Percentiles rank a stretch among this genome's conserved stretches.
phyloP scores from a whole-genome alignment of 176 grass and related monocot genomes.

The Secale cereale region DNA sequence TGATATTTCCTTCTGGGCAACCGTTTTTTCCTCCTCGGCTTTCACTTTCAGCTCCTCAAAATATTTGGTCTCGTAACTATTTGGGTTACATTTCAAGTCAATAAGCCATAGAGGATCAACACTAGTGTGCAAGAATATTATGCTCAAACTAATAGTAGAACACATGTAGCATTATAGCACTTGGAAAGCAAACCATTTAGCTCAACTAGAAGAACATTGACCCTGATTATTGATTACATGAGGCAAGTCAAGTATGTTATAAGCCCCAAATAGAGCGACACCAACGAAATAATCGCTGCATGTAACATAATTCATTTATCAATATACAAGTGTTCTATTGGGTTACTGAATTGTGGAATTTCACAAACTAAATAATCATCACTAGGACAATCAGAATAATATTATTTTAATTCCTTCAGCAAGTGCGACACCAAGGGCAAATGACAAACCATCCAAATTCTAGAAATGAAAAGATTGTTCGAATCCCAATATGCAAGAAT shows the following conservation, averaged over 20 bases:
- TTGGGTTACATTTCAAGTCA: constrained; percentile 22
- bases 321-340: not conserved
- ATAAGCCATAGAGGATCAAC: not conserved
- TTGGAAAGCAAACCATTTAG: constrained; percentile 8
- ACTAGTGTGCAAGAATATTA: not conserved
- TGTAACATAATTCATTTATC: not conserved
- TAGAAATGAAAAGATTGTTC: not conserved
- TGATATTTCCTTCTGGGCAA: constrained; percentile 46
- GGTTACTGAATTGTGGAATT: not conserved
- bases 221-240: not conserved
- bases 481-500: not conserved
- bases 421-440: not conserved
- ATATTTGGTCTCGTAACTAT: constrained; percentile 78
- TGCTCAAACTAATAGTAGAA: not conserved
- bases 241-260: not conserved
- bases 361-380: not conserved
- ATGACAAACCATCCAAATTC: not conserved
- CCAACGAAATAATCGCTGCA: not conserved
- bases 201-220: not conserved
- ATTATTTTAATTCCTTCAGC: not conserved
- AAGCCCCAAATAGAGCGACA: not conserved
- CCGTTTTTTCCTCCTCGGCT: constrained; percentile 55
- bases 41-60: constrained; percentile 83
- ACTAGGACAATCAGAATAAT: not conserved
- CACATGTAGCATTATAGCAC: not conserved